Evolutionary conservation across 192 early-diverging fungal species (phyloP).

Genomic region (Gonapodya prolifera): DNA sequence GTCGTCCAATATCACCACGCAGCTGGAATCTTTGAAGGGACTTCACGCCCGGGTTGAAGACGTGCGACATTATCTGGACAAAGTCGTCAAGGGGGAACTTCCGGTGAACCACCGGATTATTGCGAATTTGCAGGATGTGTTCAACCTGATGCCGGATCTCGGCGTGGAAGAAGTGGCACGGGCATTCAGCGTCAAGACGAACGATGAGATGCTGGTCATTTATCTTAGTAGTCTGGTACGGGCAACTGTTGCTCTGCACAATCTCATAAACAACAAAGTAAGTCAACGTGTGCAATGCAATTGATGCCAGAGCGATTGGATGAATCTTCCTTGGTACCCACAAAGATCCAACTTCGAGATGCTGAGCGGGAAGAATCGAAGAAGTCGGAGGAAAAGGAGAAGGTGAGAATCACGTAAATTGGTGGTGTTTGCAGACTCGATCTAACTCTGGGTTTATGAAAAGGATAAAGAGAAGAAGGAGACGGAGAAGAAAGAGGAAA

Average conservation of each 20-base stretch:
- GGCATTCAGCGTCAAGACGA: constrained; percentile 83
- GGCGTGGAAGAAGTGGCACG: constrained; percentile 61
- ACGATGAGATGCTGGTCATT: constrained; percentile 90
- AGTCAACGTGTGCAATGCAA: constrained; percentile 37
- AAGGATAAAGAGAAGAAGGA: neutral
- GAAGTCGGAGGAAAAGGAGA: constrained; percentile 9
- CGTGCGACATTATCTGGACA: constrained; percentile 74
- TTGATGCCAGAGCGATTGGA: too few relatives aligned
- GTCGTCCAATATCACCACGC: constrained; percentile 82
- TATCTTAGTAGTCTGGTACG: constrained; percentile 86
- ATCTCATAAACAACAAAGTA: constrained; percentile 96
- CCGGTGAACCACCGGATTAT: constrained; percentile 96
- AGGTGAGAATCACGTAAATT: too few relatives aligned
- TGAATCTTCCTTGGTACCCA: too few relatives aligned
- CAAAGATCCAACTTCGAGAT: constrained; percentile 1
- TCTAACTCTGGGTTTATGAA: too few relatives aligned
- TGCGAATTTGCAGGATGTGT: constrained; percentile 97
- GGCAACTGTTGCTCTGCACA: constrained; percentile 91
- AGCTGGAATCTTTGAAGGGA: constrained; percentile 83
- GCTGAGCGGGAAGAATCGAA: constrained; percentile 10
- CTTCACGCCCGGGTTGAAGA: constrained; percentile 73
- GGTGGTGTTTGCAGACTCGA: too few relatives aligned
- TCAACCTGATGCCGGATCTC: constrained; percentile 92
- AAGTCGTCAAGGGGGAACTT: constrained; percentile 71
- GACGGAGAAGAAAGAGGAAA: neutral